Conservation (phyloP, 2,329 filamentous ascomycete genomes). For the Cadophora luteo-olivacea region DNA sequence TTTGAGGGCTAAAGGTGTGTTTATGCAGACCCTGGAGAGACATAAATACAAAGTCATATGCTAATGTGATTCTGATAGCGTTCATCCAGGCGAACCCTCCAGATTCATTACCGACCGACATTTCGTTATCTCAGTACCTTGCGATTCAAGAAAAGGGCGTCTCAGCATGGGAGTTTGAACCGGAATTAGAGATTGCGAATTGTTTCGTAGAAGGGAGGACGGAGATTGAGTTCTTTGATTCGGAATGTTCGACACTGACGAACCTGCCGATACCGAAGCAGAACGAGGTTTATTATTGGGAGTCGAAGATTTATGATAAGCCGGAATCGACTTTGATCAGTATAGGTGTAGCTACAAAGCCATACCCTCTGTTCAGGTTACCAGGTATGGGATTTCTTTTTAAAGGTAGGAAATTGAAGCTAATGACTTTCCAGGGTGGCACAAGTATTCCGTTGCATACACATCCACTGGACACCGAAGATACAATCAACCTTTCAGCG, state of each 20-base stretch:
- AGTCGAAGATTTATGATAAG: constrained; percentile 98
- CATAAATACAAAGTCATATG: neutral
- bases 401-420: neutral
- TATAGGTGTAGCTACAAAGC: constrained; percentile 95
- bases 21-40: neutral
- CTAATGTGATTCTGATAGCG: constrained; percentile 58
- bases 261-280: constrained; percentile 97
- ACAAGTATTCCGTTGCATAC: constrained; percentile 93
- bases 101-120: constrained; percentile 94
- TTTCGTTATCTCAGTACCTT: constrained; percentile 95
- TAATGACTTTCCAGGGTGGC: constrained; percentile 67
- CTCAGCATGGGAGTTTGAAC: constrained; percentile 99
- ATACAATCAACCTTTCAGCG: constrained; percentile 89
- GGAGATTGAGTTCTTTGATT: constrained; percentile 98
- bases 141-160: constrained; percentile 99
- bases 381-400: constrained; percentile 70
- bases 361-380: constrained; percentile 91
- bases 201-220: constrained; percentile 97
- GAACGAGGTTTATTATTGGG: constrained; percentile 99
- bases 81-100: constrained; percentile 94
- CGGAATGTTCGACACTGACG: constrained; percentile 82
- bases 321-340: constrained; percentile 86
- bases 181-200: constrained; percentile 98
- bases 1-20: constrained; percentile 87
- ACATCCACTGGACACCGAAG: constrained; percentile 85